Evolutionary conservation across 768 basidiomycete genomes (phyloP).

Genomic region (Panaeolus cyanescens): DNA sequence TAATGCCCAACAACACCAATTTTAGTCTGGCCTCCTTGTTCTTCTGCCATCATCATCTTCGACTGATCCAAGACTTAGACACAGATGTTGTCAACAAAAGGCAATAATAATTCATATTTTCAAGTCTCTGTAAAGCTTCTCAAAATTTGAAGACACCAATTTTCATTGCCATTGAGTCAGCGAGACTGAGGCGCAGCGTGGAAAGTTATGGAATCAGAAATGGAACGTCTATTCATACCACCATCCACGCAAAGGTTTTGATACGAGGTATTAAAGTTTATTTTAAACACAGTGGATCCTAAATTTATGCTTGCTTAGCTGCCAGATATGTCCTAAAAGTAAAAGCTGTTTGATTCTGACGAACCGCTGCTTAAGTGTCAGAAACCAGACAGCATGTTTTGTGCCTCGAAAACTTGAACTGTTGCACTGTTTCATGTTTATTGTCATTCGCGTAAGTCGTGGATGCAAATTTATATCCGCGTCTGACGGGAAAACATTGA

Average conservation of each 20-base stretch:
- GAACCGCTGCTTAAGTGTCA: no score
- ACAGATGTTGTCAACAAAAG: background rate
- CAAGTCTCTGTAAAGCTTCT: background rate
- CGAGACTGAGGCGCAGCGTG: background rate
- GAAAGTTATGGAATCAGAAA: background rate
- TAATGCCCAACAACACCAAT: constrained; percentile 2
- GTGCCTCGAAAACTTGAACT: no score
- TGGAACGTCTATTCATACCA: background rate
- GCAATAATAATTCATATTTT: constrained; percentile 1
- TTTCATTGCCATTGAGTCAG: background rate
- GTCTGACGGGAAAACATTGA: no score
- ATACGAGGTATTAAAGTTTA: background rate
- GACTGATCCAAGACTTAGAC: background rate
- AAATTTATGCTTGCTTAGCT: no score
- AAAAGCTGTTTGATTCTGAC: no score
- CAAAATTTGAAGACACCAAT: background rate
- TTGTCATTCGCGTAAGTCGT: no score
- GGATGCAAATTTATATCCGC: no score
- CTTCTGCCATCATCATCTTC: constrained; percentile 13
- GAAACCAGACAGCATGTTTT: no score
- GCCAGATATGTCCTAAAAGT: no score
- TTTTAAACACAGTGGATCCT: background rate
- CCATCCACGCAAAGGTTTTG: background rate
- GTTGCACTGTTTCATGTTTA: no score
- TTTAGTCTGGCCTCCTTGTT: constrained; percentile 13